Conservation (phyloP, 2,329 filamentous ascomycete genomes). For the Dryadomyces quercivorus region DNA sequence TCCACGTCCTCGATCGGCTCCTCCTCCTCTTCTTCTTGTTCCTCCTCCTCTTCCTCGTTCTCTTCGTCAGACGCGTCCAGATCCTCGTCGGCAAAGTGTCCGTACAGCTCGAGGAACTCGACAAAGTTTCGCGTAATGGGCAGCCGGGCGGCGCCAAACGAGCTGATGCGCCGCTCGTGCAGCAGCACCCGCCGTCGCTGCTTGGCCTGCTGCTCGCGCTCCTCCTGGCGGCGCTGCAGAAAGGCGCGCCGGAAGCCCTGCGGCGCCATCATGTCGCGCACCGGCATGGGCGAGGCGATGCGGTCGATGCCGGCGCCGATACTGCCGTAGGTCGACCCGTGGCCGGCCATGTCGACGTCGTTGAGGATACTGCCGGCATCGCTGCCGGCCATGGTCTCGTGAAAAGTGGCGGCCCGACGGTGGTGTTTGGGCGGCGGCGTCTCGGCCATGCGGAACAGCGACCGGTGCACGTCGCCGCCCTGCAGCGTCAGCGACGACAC, state of each 20-base stretch:
- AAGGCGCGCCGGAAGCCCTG: constrained; percentile 39
- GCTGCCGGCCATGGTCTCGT: constrained; percentile 26
- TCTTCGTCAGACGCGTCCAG: constrained; percentile 49
- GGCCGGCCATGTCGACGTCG: neutral
- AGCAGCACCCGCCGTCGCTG: constrained; percentile 8
- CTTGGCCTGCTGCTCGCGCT: neutral
- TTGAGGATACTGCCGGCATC: neutral
- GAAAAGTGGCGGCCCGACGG: constrained; percentile 55
- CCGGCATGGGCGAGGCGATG: constrained; percentile 14
- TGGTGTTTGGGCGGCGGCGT: constrained; percentile 2
- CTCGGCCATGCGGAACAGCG: constrained; percentile 56
- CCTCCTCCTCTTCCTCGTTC: constrained; percentile 37
- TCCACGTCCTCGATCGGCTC: constrained; percentile 20
- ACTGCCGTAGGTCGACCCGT: neutral
- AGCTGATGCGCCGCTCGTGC: constrained; percentile 5
- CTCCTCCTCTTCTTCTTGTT: constrained; percentile 16
- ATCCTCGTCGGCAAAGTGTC: constrained; percentile 66
- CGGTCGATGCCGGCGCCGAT: constrained; percentile 8
- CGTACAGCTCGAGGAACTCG: constrained; percentile 65
- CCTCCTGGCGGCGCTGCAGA: constrained; percentile 14
- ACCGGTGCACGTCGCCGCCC: constrained; percentile 67
- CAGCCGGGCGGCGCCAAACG: constrained; percentile 15
- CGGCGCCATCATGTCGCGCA: constrained; percentile 25
- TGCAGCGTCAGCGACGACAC: constrained; percentile 61
- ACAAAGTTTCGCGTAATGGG: constrained; percentile 59